Evolutionary conservation across 345 rosid species (phyloP).

Genomic region (Eucalyptus albens): DNA sequence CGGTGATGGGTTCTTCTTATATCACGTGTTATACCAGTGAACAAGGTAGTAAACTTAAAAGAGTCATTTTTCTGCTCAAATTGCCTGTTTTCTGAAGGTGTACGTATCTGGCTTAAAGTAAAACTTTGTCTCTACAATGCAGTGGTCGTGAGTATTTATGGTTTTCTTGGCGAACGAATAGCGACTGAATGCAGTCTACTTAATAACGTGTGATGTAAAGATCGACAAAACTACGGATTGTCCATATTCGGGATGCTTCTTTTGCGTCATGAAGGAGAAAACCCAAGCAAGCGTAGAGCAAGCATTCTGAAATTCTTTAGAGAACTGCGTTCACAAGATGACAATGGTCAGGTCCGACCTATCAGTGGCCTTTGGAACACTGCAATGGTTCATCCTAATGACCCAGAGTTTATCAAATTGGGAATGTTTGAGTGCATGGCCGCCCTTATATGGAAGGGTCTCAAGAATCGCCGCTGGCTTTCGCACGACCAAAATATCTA

Average conservation of each 20-base stretch:
- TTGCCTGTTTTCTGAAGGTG: neutral
- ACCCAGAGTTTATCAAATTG: conserved; percentile 88
- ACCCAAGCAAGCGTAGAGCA: conserved; percentile 84
- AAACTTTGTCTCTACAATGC: neutral
- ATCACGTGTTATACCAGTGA: neutral
- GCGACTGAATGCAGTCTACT: neutral
- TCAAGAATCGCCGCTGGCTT: conserved; percentile 83
- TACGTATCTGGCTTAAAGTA: neutral
- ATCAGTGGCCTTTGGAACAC: conserved; percentile 99
- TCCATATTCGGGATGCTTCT: conserved; percentile 95
- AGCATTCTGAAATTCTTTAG: conserved; percentile 84
- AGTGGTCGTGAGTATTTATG: neutral
- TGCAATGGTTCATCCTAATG: conserved; percentile 99
- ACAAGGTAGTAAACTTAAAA: neutral
- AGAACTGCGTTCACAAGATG: conserved; percentile 90
- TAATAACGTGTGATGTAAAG: neutral
- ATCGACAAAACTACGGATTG: conserved; percentile 87
- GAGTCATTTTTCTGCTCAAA: neutral
- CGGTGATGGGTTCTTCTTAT: neutral
- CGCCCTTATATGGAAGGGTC: conserved; percentile 89
- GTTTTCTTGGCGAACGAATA: neutral
- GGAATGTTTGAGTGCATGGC: conserved; percentile 97
- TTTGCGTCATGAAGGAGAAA: conserved; percentile 98
- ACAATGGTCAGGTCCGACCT: conserved; percentile 91
- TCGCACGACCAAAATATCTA: conserved; percentile 95